Percentiles rank a stretch among this genome's conserved stretches.
Evolutionary conservation across 345 rosid genomes (phyloP).

Genomic region (Salix dunnii): DNA sequence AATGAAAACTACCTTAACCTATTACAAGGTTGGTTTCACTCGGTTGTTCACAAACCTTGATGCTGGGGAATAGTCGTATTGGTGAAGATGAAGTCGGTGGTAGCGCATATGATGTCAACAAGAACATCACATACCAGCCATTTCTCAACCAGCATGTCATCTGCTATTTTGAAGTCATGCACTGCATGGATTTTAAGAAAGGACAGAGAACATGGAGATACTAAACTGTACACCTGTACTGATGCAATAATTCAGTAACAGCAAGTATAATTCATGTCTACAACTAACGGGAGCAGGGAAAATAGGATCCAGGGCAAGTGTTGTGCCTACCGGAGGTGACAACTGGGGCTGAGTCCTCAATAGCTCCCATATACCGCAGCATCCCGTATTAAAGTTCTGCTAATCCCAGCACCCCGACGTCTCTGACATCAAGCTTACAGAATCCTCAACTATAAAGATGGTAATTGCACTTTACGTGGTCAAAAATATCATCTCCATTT

Average conservation of each 20-base stretch:
- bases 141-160: slow-evolving; percentile 78
- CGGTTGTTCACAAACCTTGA: slow-evolving; percentile 46
- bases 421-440: not conserved
- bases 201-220: not conserved
- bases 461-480: not conserved
- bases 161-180: slow-evolving; percentile 80
- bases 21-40: not conserved
- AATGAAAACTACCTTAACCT: not conserved
- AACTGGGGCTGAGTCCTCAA: slow-evolving; percentile 77
- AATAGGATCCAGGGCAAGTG: not conserved
- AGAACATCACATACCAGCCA: slow-evolving; percentile 83
- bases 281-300: not conserved
- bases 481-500: slow-evolving; percentile 4
- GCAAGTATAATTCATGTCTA: too few species aligned
- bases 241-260: not conserved
- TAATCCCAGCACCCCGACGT: too few species aligned
- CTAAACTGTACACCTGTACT: not conserved
- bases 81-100: slow-evolving; percentile 71
- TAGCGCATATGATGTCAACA: slow-evolving; percentile 85
- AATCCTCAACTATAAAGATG: not conserved
- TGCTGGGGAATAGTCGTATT: slow-evolving; percentile 70
- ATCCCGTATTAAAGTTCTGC: slow-evolving; percentile 97
- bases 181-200: slow-evolving; percentile 38
- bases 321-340: slow-evolving; percentile 54
- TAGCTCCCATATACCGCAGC: slow-evolving; percentile 86